A percentile compares a stretch with the other conserved stretches of the same genome.
phyloP scores from a whole-genome alignment of 2,329 filamentous ascomycete species.

The Penicillium verrucosum region DNA sequence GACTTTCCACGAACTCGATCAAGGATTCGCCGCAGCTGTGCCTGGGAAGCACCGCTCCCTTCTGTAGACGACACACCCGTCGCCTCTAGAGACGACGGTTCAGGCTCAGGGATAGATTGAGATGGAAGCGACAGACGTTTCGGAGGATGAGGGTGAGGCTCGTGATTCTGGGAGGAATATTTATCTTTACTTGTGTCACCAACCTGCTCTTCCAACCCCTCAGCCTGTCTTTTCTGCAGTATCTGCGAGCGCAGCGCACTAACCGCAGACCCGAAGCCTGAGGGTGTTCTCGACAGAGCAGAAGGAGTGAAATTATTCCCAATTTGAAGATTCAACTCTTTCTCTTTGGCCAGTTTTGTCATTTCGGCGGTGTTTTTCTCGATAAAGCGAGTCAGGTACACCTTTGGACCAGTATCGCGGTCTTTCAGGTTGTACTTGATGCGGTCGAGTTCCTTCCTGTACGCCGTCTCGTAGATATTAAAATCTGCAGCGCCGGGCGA shows the following conservation, averaged over 20 bases:
- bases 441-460: slow-evolving; percentile 73
- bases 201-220: neutral
- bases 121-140: slow-evolving; percentile 11
- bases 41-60: slow-evolving; percentile 13
- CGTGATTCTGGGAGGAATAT: neutral
- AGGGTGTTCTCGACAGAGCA: slow-evolving; percentile 2
- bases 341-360: slow-evolving; percentile 31
- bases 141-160: slow-evolving; percentile 16
- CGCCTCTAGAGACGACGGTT: slow-evolving; percentile 20
- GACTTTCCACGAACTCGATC: slow-evolving; percentile 18
- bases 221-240: slow-evolving; percentile 13
- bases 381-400: slow-evolving; percentile 56
- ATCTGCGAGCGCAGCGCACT: slow-evolving; percentile 20
- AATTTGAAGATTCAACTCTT: slow-evolving; percentile 22
- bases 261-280: slow-evolving; percentile 18
- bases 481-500: slow-evolving; percentile 81
- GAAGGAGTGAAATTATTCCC: slow-evolving; percentile 5
- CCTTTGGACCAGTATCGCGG: slow-evolving; percentile 49
- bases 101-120: slow-evolving; percentile 15
- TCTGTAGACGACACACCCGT: slow-evolving; percentile 15
- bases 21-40: slow-evolving; percentile 24
- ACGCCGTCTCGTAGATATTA: slow-evolving; percentile 84
- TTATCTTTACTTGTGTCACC: neutral
- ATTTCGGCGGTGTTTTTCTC: slow-evolving; percentile 41
- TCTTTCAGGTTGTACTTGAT: slow-evolving; percentile 52